Evolutionary conservation across 768 basidiomycete genomes (phyloP).

Genomic region (Goffeauzyma gilvescens): DNA sequence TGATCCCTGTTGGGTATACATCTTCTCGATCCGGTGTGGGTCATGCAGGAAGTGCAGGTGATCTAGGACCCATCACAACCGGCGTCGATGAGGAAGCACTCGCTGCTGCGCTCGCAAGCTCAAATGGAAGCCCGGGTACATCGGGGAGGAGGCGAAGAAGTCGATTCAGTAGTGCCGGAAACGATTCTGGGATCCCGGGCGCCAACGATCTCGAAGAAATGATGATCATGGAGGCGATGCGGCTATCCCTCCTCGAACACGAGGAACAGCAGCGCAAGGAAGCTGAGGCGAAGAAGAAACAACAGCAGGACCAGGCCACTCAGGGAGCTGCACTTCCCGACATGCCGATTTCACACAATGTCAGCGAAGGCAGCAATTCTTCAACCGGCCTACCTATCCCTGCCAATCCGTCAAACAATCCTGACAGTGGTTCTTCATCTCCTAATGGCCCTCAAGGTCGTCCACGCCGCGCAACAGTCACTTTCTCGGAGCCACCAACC

Average conservation of each 20-base stretch:
- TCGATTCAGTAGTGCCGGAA: conserved; percentile 70
- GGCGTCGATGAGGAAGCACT: conserved; percentile 1
- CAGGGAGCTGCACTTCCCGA: too few species aligned
- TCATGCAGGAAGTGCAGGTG: conserved; percentile 21
- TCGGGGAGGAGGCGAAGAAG: conserved; percentile 37
- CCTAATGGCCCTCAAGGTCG: too few species aligned
- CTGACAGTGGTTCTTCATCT: too few species aligned
- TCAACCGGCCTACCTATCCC: too few species aligned
- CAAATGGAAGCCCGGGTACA: conserved; percentile 21
- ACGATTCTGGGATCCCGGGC: conserved; percentile 36
- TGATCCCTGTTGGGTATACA: conserved; percentile 90
- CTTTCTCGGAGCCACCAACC: too few species aligned
- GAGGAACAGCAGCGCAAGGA: conserved; percentile 63
- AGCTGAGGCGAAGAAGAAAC: conserved; percentile 23
- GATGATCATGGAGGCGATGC: conserved; percentile 99
- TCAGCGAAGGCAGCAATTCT: too few species aligned
- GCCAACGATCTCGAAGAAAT: conserved; percentile 40
- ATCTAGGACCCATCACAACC: conserved; percentile 2
- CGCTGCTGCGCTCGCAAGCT: conserved; percentile 1
- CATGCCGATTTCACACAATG: too few species aligned
- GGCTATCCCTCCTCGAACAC: conserved; percentile 78
- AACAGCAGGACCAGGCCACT: neutral
- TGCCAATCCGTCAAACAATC: too few species aligned
- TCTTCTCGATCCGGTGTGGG: conserved; percentile 54
- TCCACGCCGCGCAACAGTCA: too few species aligned